phyloP scores from a whole-genome alignment of 768 basidiomycete species.

The Cyclocybe cylindracea region DNA sequence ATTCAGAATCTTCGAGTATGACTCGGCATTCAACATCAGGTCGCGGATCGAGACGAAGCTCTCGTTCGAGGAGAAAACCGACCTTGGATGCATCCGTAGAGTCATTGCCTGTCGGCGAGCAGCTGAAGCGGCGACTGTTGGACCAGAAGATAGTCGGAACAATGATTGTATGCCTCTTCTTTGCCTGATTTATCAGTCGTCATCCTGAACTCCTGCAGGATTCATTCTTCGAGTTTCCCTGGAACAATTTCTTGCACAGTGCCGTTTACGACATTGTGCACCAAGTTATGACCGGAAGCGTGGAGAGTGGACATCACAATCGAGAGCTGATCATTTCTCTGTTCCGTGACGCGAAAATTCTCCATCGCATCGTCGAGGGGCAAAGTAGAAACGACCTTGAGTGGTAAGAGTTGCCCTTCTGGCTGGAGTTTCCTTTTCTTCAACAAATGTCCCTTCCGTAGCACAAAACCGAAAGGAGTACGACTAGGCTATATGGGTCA shows the following conservation, averaged over 20 bases:
- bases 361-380: constrained; percentile 86
- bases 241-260: constrained; percentile 98
- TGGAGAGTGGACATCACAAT: constrained; percentile 75
- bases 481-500: constrained; percentile 97
- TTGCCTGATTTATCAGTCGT: neutral
- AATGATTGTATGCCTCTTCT: constrained; percentile 57
- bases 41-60: constrained; percentile 55
- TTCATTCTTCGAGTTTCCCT: constrained; percentile 93
- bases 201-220: constrained; percentile 50
- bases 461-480: constrained; percentile 72
- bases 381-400: constrained; percentile 79
- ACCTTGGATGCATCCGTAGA: constrained; percentile 35
- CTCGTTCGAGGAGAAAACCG: constrained; percentile 51
- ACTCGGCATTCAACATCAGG: constrained; percentile 22
- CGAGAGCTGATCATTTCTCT: constrained; percentile 81
- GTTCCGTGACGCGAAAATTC: constrained; percentile 83
- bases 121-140: constrained; percentile 77
- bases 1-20: constrained; percentile 19
- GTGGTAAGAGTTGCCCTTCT: constrained; percentile 44
- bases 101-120: constrained; percentile 67
- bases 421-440: neutral
- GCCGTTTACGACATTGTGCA: constrained; percentile 96
- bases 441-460: constrained; percentile 23
- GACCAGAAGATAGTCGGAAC: constrained; percentile 72
- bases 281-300: constrained; percentile 88